These are phyloP conservation scores for Cladosporium sp. DNA, from an alignment of 2,329 filamentous ascomycete species.

Conservation along the genomic window DNA sequence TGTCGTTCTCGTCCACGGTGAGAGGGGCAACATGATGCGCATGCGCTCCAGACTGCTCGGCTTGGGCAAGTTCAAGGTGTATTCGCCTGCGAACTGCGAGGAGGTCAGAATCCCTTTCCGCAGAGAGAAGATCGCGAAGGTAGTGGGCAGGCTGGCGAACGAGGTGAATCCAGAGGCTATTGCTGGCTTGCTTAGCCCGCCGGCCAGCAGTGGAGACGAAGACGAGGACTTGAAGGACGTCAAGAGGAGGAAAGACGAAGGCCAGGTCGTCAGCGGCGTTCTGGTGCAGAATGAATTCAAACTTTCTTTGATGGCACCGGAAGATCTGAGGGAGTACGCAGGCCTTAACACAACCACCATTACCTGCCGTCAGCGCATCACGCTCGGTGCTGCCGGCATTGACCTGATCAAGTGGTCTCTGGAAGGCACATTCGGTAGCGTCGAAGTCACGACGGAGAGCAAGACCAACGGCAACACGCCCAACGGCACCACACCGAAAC, in stretches of 20 bases:
- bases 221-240: conserved; percentile 31
- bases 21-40: conserved; percentile 97
- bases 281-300: conserved; percentile 98
- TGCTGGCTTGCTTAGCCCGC: conserved; percentile 27
- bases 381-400: conserved; percentile 78
- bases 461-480: conserved; percentile 20
- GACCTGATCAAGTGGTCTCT: conserved; percentile 92
- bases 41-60: conserved; percentile 90
- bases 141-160: conserved; percentile 81
- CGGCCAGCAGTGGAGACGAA: conserved; percentile 39
- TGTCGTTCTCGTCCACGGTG: conserved; percentile 93
- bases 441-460: conserved; percentile 42
- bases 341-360: conserved; percentile 96
- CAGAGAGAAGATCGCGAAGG: conserved; percentile 90
- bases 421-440: conserved; percentile 85
- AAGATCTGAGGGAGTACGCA: conserved; percentile 92
- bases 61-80: conserved; percentile 88
- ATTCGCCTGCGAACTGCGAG: conserved; percentile 89
- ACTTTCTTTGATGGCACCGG: conserved; percentile 91
- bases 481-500: conserved; percentile 32
- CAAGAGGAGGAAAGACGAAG: conserved; percentile 21
- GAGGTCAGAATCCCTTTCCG: conserved; percentile 93
- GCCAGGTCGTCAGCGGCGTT: conserved; percentile 74
- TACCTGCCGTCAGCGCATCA: conserved; percentile 84
- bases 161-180: conserved; percentile 63